Evolutionary conservation across 106 monocot species (phyloP), one percentile per base, ranked within the genome.

Genomic region (Dioscorea dumetorum): DNA sequence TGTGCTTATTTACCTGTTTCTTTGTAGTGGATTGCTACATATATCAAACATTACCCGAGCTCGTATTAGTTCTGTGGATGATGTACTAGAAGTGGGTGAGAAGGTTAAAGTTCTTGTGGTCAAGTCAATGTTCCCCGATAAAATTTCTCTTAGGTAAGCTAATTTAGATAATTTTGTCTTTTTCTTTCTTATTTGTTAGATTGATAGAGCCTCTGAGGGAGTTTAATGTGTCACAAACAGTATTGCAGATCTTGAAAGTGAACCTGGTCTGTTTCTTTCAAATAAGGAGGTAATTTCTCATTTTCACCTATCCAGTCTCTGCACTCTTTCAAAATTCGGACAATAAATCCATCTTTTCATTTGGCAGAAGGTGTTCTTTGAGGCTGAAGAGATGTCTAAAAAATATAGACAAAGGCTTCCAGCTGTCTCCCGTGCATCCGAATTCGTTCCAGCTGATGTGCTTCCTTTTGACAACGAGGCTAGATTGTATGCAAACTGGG

Each of bases 91-190:
- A 64, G 77, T 95, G 24, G 88, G 79, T 70, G 95, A 95, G 70
- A 91, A 88, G 68, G 77, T 95, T 67, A 95, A 91, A 76, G 91
- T 95, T 72, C 83, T 95, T n/a, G 88, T 95, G 9, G 73, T 95
- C 48, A 95, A 91, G 58, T 91, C 95, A 50, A 75, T 86, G 81
- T 88, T 88, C 66, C 85, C 88, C 11, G 81, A 86, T 50, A 95
- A 91, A 78, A 91, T 95, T 33, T 81, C 81, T 50, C 78, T 95
- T 2, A 95, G 95, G 95, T 95, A 49, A 63, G 76, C 0, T 8
- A 28, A 28, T 28, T 2, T 54, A 8, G 19, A 19, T 54, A 54
- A 54, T 54, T 8, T 54, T 54, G 12, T 54, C 54, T 54, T 8
- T 54, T 54, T 54, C 18, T 41, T 41, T 41, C 9, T 10, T 41